Base-by-base conservation (phyloP, 306 rosid genomes). In the Pyrus bretschneideri region DNA sequence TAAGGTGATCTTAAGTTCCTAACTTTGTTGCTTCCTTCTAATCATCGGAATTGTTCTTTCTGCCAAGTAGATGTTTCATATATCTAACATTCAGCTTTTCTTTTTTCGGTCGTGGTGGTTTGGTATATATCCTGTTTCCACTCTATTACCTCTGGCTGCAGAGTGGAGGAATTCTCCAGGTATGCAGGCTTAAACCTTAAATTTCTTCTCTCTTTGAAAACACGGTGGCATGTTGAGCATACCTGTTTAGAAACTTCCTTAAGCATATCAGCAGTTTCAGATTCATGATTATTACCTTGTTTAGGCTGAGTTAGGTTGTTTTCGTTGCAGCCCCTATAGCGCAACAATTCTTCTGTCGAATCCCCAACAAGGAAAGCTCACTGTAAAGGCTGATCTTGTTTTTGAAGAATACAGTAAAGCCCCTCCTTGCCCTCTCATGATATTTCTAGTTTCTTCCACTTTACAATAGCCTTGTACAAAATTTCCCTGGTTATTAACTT, bases 91-190 rank as follows among this genome's bases (percentile, higher is more conserved):
- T 38, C 52, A 4, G 67, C 54, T 8, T 35, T 58, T 72, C 33
- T n/a, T 33, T 35, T 38, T 58, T 72, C 38, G 38, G 76, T 33
- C 3, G 67, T 31, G 33, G 22, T n/a, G 76, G 76, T 57, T 72
- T 6, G 76, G 23, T 72, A 57, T 57, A 11, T 14, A 23, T 38
- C 35, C 23, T 72, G 67, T 58, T 58, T 38, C 67, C 22, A 38
- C 38, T 22, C 52, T 22, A 35, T 71, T 73, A 61, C 44, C 82
- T 64, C 57, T 83, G 84, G 80, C 86, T 64, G 80, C 98, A 95
- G 98, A 86, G 91, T 89, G 79, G 97, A 95, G 42, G 96, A 90
- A 76, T 95, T 95, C 81, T 83, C 93, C 83, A 95, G 98, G 98
- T 92, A 83, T 60, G 70, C 72, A 59, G 74, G 58, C 73, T 69